Conservation (phyloP, 1,284 basidiomycete species). For the Mycosarcoma mackinlayi region DNA sequence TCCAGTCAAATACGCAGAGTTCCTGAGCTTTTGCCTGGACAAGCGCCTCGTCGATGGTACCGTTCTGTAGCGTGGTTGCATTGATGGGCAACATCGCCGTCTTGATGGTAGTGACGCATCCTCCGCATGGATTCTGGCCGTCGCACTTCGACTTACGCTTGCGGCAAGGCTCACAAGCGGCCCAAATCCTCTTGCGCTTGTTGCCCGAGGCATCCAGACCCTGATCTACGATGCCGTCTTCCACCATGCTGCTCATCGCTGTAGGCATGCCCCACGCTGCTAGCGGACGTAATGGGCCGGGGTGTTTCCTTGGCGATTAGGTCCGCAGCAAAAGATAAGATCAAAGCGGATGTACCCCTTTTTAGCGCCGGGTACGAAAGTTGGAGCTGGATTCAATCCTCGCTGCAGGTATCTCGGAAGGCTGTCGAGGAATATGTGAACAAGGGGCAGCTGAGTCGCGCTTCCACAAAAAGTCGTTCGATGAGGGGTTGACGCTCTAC, state of each 20-base stretch:
- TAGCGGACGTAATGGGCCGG: neutral
- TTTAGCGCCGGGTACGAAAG: no score
- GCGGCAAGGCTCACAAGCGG: conserved; percentile 56
- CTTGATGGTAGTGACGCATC: conserved; percentile 51
- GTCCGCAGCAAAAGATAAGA: no score
- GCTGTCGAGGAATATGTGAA: no score
- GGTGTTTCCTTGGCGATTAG: no score
- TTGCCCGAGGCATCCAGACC: conserved; percentile 28
- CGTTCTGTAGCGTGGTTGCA: conserved; percentile 26
- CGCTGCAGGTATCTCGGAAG: no score
- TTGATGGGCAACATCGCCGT: conserved; percentile 41
- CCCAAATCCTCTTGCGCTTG: conserved; percentile 57
- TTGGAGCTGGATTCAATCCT: neutral
- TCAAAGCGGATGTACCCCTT: neutral
- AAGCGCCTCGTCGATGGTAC: conserved; percentile 27
- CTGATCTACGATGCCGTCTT: conserved; percentile 11
- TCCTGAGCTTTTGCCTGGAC: conserved; percentile 38
- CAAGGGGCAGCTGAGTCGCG: no score
- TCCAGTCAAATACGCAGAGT: conserved; percentile 57
- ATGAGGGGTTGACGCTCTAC: no score
- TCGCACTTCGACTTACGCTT: conserved; percentile 58
- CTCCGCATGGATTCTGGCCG: conserved; percentile 51
- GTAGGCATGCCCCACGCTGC: conserved; percentile 15
- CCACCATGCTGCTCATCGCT: conserved; percentile 29
- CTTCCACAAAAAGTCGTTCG: no score